Evolutionary conservation across 768 basidiomycete genomes (phyloP), one percentile per base, ranked within the genome.

Genomic region (Russula olivacea): DNA sequence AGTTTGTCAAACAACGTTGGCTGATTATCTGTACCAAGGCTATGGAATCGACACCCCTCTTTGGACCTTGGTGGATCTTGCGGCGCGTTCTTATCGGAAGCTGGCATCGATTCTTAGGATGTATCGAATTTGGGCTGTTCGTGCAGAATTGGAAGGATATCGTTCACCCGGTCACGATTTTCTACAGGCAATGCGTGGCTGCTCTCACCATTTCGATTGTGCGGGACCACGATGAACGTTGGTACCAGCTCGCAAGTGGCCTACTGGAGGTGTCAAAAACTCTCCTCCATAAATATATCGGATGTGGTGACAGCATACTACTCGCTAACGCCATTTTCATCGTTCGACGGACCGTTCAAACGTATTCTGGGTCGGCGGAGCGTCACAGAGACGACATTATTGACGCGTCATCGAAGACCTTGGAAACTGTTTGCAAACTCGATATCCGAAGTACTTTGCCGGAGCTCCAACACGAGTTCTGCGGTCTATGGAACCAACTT

Each of bases 21-120:
- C 51, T 60, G 15, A 60, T 50, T 15, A 59, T 64, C 49, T 64
- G 58, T 15, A 45, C 48, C 8, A 60, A 55, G n/a, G 58, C 23
- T 19, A 17, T 64, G 4, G 14, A 43, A 9, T 38, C 53, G 7
- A 54, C 58, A 4, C 11, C 47, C 41, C 32, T 60, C 41, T 34
- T 64, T 51, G 58, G 58, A 19, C 40, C 63, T 19, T 64, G 53
- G 53, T 64, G 21, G 12, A 10, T 43, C 23, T 43, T 64, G 23
- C 11, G 17, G 5, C 51, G 58, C 40, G 63, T 59, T 19, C 36
- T 63, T 38, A 28, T 41, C 14, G 53, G 47, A 9, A 21, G 40
- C 0, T 64, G 63, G 63, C 28, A 50, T 1, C 30, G 5, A 30
- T 64, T 64, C 38, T 36, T 55, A 17, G 19, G 14, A 40, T 64